Percentiles rank a stretch among this genome's conserved stretches.
Evolutionary conservation across 768 basidiomycete species (phyloP).

Genomic region (Leccinum rimulosum): DNA sequence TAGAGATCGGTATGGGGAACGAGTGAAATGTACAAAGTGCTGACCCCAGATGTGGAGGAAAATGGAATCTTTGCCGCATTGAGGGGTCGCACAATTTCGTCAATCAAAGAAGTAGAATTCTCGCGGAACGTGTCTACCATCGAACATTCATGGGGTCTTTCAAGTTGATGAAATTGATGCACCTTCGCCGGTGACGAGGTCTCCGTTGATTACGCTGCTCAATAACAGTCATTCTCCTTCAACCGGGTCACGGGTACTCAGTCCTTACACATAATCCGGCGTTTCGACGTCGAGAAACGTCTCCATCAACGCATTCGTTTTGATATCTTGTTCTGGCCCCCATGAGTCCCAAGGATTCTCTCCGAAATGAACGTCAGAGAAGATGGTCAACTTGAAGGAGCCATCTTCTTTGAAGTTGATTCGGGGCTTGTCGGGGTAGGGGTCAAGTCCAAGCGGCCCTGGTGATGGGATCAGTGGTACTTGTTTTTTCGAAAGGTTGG

Average conservation of each 20-base stretch:
- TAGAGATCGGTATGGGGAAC: background rate
- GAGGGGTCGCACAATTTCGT: slow-evolving; percentile 60
- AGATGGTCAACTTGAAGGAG: slow-evolving; percentile 69
- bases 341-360: slow-evolving; percentile 71
- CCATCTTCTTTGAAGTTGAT: slow-evolving; percentile 56
- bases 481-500: background rate
- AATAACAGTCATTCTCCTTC: slow-evolving; percentile 1
- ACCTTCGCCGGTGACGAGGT: slow-evolving; percentile 74
- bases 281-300: slow-evolving; percentile 52
- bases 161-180: background rate
- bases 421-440: slow-evolving; percentile 47
- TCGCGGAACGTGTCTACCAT: slow-evolving; percentile 58
- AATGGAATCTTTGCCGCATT: slow-evolving; percentile 59
- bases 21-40: slow-evolving; percentile 16
- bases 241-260: background rate
- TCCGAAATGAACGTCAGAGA: slow-evolving; percentile 75
- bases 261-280: slow-evolving; percentile 66
- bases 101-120: slow-evolving; percentile 65
- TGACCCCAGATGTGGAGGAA: slow-evolving; percentile 65
- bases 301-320: slow-evolving; percentile 59
- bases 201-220: slow-evolving; percentile 65
- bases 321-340: slow-evolving; percentile 66
- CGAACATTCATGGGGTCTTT: background rate
- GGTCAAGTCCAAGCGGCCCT: slow-evolving; percentile 27
- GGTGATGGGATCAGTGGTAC: background rate